phyloP scores from a whole-genome alignment of 805 yeast species.

The Blastobotrys robertii region DNA sequence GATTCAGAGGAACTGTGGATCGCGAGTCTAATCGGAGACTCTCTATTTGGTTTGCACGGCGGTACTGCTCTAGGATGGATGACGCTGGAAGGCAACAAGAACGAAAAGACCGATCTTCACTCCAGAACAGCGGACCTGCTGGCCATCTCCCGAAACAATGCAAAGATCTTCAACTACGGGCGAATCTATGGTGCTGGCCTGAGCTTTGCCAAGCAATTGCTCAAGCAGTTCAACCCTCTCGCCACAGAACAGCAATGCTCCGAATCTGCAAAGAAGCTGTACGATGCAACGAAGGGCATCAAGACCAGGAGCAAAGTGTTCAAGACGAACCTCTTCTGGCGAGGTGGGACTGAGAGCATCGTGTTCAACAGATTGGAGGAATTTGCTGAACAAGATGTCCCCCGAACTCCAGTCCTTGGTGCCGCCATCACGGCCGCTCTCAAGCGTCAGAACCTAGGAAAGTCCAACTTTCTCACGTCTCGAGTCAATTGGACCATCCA shows the following conservation, averaged over 20 bases:
- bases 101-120: constrained; percentile 87
- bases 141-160: constrained; percentile 84
- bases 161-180: constrained; percentile 93
- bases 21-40: constrained; percentile 89
- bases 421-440: constrained; percentile 89
- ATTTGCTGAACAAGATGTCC: constrained; percentile 71
- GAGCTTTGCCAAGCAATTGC: constrained; percentile 73
- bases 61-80: constrained; percentile 98
- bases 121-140: constrained; percentile 85
- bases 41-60: constrained; percentile 82
- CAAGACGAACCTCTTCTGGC: constrained; percentile 28
- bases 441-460: constrained; percentile 50
- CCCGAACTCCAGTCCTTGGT: constrained; percentile 85
- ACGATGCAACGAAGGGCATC: constrained; percentile 76
- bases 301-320: constrained; percentile 25
- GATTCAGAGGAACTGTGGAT: constrained; percentile 98
- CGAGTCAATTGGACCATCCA: constrained; percentile 97
- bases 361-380: constrained; percentile 82
- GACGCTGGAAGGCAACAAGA: constrained; percentile 94
- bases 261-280: constrained; percentile 53
- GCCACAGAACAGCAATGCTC: constrained; percentile 59
- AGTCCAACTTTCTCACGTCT: constrained; percentile 64
- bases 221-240: constrained; percentile 72
- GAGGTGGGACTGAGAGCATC: constrained; percentile 92
- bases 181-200: constrained; percentile 97